Evolutionary conservation across 345 rosid genomes (phyloP), one percentile per base, ranked within the genome.

Genomic region (Brassica carinata): DNA sequence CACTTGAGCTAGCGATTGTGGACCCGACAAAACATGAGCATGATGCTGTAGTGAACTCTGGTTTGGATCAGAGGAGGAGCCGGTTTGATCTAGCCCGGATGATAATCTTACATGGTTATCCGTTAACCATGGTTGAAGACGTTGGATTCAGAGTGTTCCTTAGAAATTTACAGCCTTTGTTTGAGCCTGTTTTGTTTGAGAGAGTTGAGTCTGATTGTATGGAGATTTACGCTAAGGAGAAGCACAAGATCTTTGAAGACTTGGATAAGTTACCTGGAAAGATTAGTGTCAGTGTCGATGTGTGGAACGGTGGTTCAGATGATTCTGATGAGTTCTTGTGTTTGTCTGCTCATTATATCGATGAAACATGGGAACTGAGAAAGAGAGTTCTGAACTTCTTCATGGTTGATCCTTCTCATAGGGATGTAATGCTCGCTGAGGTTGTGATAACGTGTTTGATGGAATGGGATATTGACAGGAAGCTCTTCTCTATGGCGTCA

Each of bases 391-490:
- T 93, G 45, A 87, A 84, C 83, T 88, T 93, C 65, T 71, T 86
- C 74, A 11, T 76, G 69, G 71, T 88, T 55, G 93, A 93, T 79
- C 83, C 81, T n/a, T 88, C 91, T 80, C 86, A 85, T 30, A 87
- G 87, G 0, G 90, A 86, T 73, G 98, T 89, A 69, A 79, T 81
- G 87, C 87, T 86, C 33, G 83, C 96, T 10, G 96, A 91, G 57
- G 89, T 78, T 45, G 81, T 93, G 53, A 91, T 90, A 79, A 53
- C 82, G 2, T 87, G 89, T 78, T 87, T 93, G 53, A 87, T 89
- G 98, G 94, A 93, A 10, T 93, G 96, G 96, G 96, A 89, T 85
- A 91, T 93, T 33, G 94, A 93, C 64, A 85, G 91, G 17, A 91
- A 89, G 83, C 79, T 91, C 82, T 91, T 91, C 73, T 88, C 93